These are phyloP conservation scores for Candida silvatica DNA, from an alignment of 805 yeast species.

Conservation along the genomic window DNA sequence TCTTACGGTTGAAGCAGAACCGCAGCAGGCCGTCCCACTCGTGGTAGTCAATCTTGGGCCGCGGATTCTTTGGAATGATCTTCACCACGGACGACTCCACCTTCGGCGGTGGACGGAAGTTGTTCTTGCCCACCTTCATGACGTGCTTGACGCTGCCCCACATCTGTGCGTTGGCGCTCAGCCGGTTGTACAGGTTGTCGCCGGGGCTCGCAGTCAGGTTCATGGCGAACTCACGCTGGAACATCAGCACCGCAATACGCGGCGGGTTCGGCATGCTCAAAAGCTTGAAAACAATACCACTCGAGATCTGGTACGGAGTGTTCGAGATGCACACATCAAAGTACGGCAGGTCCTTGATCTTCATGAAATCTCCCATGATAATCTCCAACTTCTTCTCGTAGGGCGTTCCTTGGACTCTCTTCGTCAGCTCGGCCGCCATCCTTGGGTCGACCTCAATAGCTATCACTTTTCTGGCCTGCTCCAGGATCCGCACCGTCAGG, in stretches of 20 bases:
- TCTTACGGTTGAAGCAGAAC: conserved; percentile 87
- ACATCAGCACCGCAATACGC: conserved; percentile 90
- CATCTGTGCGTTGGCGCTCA: conserved; percentile 97
- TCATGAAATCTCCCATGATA: conserved; percentile 91
- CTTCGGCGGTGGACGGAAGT: conserved; percentile 97
- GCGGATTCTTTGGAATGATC: conserved; percentile 82
- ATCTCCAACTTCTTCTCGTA: conserved; percentile 87
- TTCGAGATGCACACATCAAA: conserved; percentile 95
- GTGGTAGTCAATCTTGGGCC: conserved; percentile 88
- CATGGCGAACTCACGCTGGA: conserved; percentile 94
- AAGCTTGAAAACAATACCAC: conserved; percentile 90
- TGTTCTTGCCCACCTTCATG: conserved; percentile 96
- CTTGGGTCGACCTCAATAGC: conserved; percentile 99
- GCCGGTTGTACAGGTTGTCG: conserved; percentile 84
- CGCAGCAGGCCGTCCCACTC: conserved; percentile 97
- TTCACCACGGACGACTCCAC: conserved; percentile 96
- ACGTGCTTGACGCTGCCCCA: conserved; percentile 99
- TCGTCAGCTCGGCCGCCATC: conserved; percentile 98
- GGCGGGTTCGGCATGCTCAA: conserved; percentile 92
- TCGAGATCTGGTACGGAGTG: conserved; percentile 96
- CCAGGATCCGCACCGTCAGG: conserved; percentile 84
- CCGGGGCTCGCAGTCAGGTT: conserved; percentile 94
- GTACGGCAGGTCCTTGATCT: conserved; percentile 79
- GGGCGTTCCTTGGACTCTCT: conserved; percentile 96
- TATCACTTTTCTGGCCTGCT: conserved; percentile 86